Base-by-base conservation (phyloP, 176 grass and related monocot genomes). In the Urochloa ruziziensis region DNA sequence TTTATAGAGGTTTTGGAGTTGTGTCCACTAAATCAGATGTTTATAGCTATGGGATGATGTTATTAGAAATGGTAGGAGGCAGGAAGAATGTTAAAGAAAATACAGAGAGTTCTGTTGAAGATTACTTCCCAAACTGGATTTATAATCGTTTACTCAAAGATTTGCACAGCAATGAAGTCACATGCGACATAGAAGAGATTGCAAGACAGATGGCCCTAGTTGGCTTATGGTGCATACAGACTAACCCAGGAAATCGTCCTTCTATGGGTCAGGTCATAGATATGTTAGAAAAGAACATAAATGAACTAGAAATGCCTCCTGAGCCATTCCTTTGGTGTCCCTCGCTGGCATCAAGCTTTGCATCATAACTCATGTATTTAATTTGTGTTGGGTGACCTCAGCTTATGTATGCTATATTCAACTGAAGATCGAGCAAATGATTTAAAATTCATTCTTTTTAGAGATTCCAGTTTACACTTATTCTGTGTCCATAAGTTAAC, bases 41-140 rank as follows among this genome's bases (percentile, higher is more conserved):
- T 10, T 94, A 94, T 24, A 92, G 92, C 47, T 94, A 91, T 76
- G 92, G 90, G 52, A 94, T 90, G 87, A 62, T 94, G 87, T n/a
- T 91, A 0, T 18, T 94, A 62, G 86, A 89, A 35, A 91, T 94
- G 83, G 83, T 80, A 21, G 84, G 84, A 48, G 84, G 87, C 17
- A 69, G 84, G 61, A 82, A 29, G 21, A 83, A 80, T 32, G 19
- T n/a, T 29, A 79, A 85, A 36, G 61, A 35, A 24, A 42, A 11
- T 36, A 74, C 11, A 3, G 43, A 70, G 2, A 76, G 68, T 25
- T 80, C 86, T 10, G 85, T 73, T 21, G 67, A 81, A 66, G 46
- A 3, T 3, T 83, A 91, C 54, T 92, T 94, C 46, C 87, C 78
- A 8, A 76, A 92, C 42, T 86, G 92, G 84, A 49, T 90, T 53